A percentile compares a stretch with the other conserved stretches of the same genome.
Conservation (phyloP, 75 land plant species). For the Pinus tabuliformis region DNA sequence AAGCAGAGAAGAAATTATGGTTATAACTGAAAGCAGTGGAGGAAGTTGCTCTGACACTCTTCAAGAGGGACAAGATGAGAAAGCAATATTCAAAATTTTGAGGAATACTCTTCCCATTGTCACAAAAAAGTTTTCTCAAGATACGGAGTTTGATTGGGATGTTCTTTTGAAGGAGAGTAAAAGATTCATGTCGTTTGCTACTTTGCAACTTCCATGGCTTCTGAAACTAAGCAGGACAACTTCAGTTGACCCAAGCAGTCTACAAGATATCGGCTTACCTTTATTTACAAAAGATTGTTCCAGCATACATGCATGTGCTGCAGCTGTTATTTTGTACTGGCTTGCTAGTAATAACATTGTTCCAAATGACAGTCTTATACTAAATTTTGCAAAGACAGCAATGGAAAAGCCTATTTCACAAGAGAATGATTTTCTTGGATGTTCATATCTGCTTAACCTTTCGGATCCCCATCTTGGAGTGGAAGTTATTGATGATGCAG, state of each 20-base stretch:
- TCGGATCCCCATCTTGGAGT: slow-evolving; percentile 64
- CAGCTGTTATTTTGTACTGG: slow-evolving; percentile 57
- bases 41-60: background rate
- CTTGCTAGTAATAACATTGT: slow-evolving; percentile 51
- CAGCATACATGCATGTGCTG: slow-evolving; percentile 33
- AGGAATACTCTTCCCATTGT: slow-evolving; percentile 36
- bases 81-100: background rate
- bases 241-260: background rate
- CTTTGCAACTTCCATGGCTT: slow-evolving; percentile 74
- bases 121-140: slow-evolving; percentile 22
- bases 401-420: slow-evolving; percentile 49
- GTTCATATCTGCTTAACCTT: slow-evolving; percentile 74
- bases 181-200: slow-evolving; percentile 55
- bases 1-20: no score
- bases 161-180: slow-evolving; percentile 38
- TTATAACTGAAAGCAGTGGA: no score
- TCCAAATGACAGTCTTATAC: slow-evolving; percentile 68
- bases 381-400: slow-evolving; percentile 64
- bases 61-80: slow-evolving; percentile 12
- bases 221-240: slow-evolving; percentile 43
- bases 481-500: slow-evolving; percentile 70
- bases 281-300: slow-evolving; percentile 19
- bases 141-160: slow-evolving; percentile 37
- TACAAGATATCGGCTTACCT: no score
- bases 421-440: slow-evolving; percentile 53